phyloP scores from a whole-genome alignment of 2,329 filamentous ascomycete genomes.

The Trichothecium roseum region DNA sequence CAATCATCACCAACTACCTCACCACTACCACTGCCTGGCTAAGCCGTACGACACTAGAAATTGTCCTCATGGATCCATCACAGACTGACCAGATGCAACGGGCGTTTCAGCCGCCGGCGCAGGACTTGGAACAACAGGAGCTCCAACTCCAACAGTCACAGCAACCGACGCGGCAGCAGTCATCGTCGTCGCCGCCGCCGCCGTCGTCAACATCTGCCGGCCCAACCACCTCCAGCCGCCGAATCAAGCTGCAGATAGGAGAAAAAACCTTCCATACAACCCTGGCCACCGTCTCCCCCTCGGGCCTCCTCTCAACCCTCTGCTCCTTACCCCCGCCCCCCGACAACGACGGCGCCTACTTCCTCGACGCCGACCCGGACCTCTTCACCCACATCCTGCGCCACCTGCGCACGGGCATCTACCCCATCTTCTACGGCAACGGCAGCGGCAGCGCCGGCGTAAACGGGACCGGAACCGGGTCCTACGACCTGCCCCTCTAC shows the following conservation, averaged over 20 bases:
- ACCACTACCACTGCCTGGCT: too few relatives aligned
- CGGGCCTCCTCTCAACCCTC: conserved; percentile 4
- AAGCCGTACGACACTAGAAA: too few relatives aligned
- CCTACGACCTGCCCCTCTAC: conserved; percentile 24
- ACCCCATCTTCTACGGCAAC: conserved; percentile 22
- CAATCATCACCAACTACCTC: too few relatives aligned
- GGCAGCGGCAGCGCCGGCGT: too few relatives aligned
- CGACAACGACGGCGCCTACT: conserved; percentile 16
- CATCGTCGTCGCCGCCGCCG: too few relatives aligned
- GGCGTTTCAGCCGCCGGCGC: too few relatives aligned
- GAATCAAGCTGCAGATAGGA: conserved; percentile 9
- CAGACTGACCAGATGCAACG: too few relatives aligned
- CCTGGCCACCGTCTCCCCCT: conserved; percentile 8
- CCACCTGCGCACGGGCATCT: conserved; percentile 20
- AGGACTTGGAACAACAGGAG: too few relatives aligned
- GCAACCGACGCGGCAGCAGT: not conserved
- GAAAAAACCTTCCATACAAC: conserved; percentile 10
- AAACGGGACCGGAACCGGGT: too few relatives aligned
- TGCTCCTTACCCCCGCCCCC: conserved; percentile 7
- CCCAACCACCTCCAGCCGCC: not conserved
- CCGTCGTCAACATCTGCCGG: not conserved
- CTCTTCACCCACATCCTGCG: conserved; percentile 24
- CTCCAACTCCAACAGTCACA: too few relatives aligned
- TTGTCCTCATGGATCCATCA: too few relatives aligned
- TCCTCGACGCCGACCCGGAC: conserved; percentile 24